phyloP scores from a whole-genome alignment of 225 moss, liverwort and hornwort species.

The Straminergon stramineum region DNA sequence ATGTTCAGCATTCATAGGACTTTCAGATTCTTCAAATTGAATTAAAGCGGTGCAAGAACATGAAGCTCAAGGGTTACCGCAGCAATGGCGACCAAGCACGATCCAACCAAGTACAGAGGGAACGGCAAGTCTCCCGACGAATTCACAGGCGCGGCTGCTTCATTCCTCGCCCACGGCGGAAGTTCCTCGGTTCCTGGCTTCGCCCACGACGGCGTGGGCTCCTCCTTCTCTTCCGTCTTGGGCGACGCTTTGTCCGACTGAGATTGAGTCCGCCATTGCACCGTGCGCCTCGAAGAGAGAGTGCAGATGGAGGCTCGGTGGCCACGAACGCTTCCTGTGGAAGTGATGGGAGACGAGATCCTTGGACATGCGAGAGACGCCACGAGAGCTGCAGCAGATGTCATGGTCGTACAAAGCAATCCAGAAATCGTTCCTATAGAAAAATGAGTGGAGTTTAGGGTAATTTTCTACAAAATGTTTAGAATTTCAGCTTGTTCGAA shows the following conservation, averaged over 20 bases:
- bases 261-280: slow-evolving; percentile 18
- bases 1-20: neutral
- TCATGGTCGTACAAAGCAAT: neutral
- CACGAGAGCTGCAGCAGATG: slow-evolving; percentile 2
- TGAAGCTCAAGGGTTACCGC: slow-evolving; percentile 34
- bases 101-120: slow-evolving; percentile 66
- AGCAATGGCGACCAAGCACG: slow-evolving; percentile 81
- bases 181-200: slow-evolving; percentile 70
- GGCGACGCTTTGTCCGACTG: slow-evolving; percentile 27
- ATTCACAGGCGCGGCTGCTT: slow-evolving; percentile 39
- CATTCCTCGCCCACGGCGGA: slow-evolving; percentile 86
- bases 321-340: neutral
- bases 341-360: neutral
- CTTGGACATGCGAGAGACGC: neutral
- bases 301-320: neutral
- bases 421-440: neutral
- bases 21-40: neutral
- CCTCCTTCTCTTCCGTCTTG: slow-evolving; percentile 13
- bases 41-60: neutral
- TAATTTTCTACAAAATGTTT: neutral
- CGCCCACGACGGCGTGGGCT: slow-evolving; percentile 52
- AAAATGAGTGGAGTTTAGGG: neutral
- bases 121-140: slow-evolving; percentile 52
- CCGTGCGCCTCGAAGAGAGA: neutral
- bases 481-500: neutral